These are phyloP conservation scores for Wolfiporia cocos DNA, from an alignment of 1,284 basidiomycete species.

Conservation along the genomic window DNA sequence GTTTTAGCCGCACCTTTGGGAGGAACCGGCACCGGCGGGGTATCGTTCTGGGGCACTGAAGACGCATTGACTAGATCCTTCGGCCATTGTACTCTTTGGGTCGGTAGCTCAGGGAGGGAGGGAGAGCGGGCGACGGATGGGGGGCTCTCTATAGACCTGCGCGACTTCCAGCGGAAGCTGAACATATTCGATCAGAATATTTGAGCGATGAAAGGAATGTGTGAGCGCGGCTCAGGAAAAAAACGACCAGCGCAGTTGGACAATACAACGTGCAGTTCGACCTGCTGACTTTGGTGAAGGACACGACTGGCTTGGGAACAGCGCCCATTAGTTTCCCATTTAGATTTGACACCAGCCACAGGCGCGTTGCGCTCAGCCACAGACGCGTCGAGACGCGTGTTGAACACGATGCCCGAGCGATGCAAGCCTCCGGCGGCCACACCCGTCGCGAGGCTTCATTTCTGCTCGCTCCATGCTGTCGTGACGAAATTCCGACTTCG, in stretches of 20 bases:
- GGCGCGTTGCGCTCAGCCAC: no score
- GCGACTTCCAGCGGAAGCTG: conserved; percentile 60
- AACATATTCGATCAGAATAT: conserved; percentile 46
- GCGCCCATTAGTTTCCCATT: no score
- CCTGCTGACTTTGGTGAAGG: no score
- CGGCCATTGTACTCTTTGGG: conserved; percentile 75
- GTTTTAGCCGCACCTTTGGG: conserved; percentile 61
- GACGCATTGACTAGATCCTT: conserved; percentile 68
- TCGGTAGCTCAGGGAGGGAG: conserved; percentile 67
- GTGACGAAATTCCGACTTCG: no score
- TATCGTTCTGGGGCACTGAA: conserved; percentile 44
- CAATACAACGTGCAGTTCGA: neutral
- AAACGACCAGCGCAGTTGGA: conserved; percentile 17
- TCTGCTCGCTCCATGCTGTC: no score
- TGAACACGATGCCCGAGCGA: no score
- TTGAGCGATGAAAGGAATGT: conserved; percentile 9
- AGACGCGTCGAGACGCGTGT: no score
- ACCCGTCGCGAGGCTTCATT: no score
- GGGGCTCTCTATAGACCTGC: conserved; percentile 34
- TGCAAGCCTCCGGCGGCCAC: no score
- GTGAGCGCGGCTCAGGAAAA: conserved; percentile 3
- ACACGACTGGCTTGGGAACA: no score
- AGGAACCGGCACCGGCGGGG: conserved; percentile 28
- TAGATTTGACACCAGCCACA: no score
- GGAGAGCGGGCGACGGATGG: conserved; percentile 55